Evolutionary conservation across 768 basidiomycete genomes (phyloP).

Genomic region (Sutorius australiensis): DNA sequence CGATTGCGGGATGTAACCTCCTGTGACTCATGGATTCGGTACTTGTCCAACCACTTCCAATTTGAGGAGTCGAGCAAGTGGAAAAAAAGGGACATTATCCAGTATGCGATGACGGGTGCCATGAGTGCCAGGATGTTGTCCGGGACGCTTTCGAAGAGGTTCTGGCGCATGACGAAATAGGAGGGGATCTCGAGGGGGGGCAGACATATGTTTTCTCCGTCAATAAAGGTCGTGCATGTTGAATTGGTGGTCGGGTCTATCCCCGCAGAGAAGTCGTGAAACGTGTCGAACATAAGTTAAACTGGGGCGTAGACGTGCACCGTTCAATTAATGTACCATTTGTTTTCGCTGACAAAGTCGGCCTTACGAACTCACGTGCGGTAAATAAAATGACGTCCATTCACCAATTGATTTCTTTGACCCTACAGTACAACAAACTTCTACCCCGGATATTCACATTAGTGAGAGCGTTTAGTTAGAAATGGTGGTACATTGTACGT

Average conservation of each 20-base stretch:
- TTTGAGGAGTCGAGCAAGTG: constrained; percentile 73
- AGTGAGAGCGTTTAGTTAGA: constrained; percentile 30
- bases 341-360: neutral
- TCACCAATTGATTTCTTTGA: constrained; percentile 16
- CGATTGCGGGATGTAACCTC: constrained; percentile 76
- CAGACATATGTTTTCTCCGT: constrained; percentile 39
- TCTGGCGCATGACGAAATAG: constrained; percentile 47
- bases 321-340: too few relatives aligned
- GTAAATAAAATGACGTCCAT: neutral
- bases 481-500: constrained; percentile 30
- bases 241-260: constrained; percentile 32
- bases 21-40: constrained; percentile 82
- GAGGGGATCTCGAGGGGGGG: constrained; percentile 41
- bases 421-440: constrained; percentile 34
- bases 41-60: constrained; percentile 75
- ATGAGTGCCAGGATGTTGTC: constrained; percentile 71
- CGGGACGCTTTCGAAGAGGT: constrained; percentile 53
- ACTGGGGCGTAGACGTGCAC: neutral
- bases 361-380: constrained; percentile 12
- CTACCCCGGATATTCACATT: constrained; percentile 33
- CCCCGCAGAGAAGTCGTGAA: constrained; percentile 8
- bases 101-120: constrained; percentile 80
- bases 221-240: constrained; percentile 31
- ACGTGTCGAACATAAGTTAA: constrained; percentile 16
- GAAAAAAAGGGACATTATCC: constrained; percentile 77